Evolutionary conservation across 495 filamentous ascomycete genomes (phyloP), one percentile per base, ranked within the genome.

Genomic region (Glarea lozoyensis): DNA sequence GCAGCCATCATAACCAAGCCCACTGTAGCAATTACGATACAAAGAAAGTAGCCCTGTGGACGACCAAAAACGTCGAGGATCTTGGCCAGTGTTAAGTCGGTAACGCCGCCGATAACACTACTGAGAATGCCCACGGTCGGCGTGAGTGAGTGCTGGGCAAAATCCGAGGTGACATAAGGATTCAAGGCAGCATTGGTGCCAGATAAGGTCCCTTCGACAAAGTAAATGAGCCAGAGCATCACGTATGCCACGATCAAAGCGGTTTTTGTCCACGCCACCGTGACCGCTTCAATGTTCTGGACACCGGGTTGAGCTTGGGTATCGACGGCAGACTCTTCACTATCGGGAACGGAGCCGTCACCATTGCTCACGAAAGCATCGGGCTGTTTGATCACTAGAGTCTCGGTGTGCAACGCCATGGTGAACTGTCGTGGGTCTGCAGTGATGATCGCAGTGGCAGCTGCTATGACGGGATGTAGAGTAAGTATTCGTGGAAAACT

Each of bases 51-150:
- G 25, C 64, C 70, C 43, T 59, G 35, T 4, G 58, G 41, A 33
- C 61, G 52, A 36, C 71, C 76, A 63, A 66, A 78, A 5, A 75
- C 46, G 48, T 79, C 70, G 38, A 77, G 46, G 27, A 81, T 56
- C 47, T 76, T 75, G 11, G 74, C 73, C 10, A 76, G 46, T 1
- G 76, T 66, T 19, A 79, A 60, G 17, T 66, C 68, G 7, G 61
- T 51, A 0, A 72, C 61, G 29, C 70, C 78, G 23, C 66, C 67
- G 24, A 81, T 65, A 40, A 77, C 47, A 15, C 46, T 59, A 17
- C 63, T 53, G 33, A 73, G 48, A 47, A 69, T 61, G 25, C 46
- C 48, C 65, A 64, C 69, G 37, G 66, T 63, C 13, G 67, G 60
- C 12, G 67, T 65, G 6, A 75, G 50, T 15, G 69, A 72, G 49